Evolutionary conservation across 208 protist genomes (phyloP).

Genomic region (Trypanosoma avium): DNA sequence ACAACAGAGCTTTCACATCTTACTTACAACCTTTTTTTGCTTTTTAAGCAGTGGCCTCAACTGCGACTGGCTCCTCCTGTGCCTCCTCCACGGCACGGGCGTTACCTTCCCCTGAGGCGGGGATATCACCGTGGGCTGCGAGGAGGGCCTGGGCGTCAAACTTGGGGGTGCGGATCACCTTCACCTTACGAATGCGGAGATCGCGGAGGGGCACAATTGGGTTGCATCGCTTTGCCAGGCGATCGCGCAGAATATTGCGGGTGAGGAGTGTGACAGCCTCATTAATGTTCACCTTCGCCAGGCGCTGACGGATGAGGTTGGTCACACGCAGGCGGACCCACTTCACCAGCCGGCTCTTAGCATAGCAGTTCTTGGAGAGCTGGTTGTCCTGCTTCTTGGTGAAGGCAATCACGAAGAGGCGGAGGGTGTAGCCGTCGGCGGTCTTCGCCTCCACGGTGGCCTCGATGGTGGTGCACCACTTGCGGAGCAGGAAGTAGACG

Average conservation of each 20-base stretch:
- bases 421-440: conserved; percentile 96
- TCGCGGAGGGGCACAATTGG: conserved; percentile 98
- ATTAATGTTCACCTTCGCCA: conserved; percentile 90
- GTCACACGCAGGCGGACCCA: conserved; percentile 95
- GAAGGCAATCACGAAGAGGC: conserved; percentile 98
- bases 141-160: conserved; percentile 93
- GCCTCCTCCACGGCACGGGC: conserved; percentile 74
- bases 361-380: conserved; percentile 97
- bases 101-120: conserved; percentile 77
- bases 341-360: conserved; percentile 94
- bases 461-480: conserved; percentile 99
- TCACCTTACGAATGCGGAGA: conserved; percentile 98
- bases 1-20: conserved; percentile 15
- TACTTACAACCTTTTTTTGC: conserved; percentile 20
- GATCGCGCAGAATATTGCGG: conserved; percentile 93
- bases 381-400: conserved; percentile 95
- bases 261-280: conserved; percentile 95
- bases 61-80: conserved; percentile 43
- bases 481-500: conserved; percentile 96
- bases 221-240: conserved; percentile 94
- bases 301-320: conserved; percentile 93
- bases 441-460: conserved; percentile 95
- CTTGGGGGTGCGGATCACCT: conserved; percentile 97
- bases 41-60: conserved; percentile 27
- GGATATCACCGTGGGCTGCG: conserved; percentile 90